Base-by-base conservation (phyloP, 352 stramenopile species). In the Phytophthora niederhauseri region DNA sequence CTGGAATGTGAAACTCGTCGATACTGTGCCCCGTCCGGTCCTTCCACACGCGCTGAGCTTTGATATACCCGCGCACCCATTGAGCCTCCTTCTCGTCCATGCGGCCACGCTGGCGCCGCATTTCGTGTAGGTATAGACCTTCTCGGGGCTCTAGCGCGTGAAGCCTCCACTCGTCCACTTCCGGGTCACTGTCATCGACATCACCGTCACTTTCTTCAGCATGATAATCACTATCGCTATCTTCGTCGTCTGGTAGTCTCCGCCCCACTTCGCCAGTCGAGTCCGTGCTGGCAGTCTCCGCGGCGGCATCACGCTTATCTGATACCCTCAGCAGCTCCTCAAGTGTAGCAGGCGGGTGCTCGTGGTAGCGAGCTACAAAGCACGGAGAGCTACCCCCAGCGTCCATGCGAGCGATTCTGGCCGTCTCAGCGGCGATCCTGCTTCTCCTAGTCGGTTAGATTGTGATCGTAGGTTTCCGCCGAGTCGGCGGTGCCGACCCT, bases 101-200 rank as follows among this genome's bases (percentile, higher is more conserved):
- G 28, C 57, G 51, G 11, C 57, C 50, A 36, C 68, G 57, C 24
- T 72, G 68, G 15, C 63, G 63, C 12, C 61, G 53, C 68, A 75
- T 75, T 71, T 75, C 68, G 34, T 71, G 52, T 22, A 71, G 30
- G 48, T 75, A 75, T 9, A 75, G 46, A 61, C 46, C 68, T 34
- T 75, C 68, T n/a, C 63, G 57, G 41, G 68, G 68, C 6, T 75
- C 63, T 46, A 46, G 41, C 19, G 63, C 57, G 30, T 75, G 68
- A 12, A 75, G 63, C 14, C 45, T 52, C 68, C 64, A 70, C 31
- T 81, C 75, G 34, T 81, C 75, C 8, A 77, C 38, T 38, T 78
- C 70, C n/a, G 57, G n/a, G 20, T 78, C 61, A 7, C 65, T 48
- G 43, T 74, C 48, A 28, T 60, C 64, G 14, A 61, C 11, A 20